A percentile compares a stretch with the other conserved stretches of the same genome.
Evolutionary conservation across 2,329 filamentous ascomycete species (phyloP).

Genomic region (Hymenoscyphus occultus): DNA sequence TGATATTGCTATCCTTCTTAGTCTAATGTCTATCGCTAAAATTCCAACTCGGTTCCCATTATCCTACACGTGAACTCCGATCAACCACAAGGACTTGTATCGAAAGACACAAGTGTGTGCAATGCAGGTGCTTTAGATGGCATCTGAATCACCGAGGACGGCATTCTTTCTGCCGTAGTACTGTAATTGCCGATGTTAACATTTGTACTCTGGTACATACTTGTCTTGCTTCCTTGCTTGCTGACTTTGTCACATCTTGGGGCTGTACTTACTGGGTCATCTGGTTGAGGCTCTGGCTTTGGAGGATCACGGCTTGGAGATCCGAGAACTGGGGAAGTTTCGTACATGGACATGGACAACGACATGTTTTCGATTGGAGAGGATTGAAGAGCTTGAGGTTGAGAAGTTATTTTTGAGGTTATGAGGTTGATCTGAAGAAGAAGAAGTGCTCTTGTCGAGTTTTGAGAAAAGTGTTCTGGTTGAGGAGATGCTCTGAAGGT

Average conservation of each 20-base stretch:
- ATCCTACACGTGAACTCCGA: not conserved
- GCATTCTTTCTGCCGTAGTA: slow-evolving; percentile 6
- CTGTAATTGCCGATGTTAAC: not conserved
- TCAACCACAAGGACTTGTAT: not conserved
- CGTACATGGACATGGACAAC: not conserved
- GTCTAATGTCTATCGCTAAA: not conserved
- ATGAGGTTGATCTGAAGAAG: not conserved
- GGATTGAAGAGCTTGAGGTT: not conserved
- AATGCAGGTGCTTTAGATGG: not conserved
- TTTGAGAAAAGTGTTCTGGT: not conserved
- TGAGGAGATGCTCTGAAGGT: not conserved
- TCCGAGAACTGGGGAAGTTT: not conserved
- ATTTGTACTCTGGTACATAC: not conserved
- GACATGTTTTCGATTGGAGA: not conserved
- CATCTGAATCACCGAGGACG: not conserved
- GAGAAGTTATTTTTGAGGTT: too few relatives aligned
- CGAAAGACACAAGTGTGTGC: not conserved
- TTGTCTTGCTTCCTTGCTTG: not conserved
- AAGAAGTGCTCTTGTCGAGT: not conserved
- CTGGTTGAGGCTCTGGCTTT: slow-evolving; percentile 10
- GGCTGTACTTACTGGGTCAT: slow-evolving; percentile 7
- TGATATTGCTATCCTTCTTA: not conserved
- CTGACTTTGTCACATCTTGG: not conserved
- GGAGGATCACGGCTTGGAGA: not conserved
- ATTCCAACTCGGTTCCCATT: not conserved